Conservation (phyloP, 2,329 filamentous ascomycete species). For the Hypoxylon sp. region DNA sequence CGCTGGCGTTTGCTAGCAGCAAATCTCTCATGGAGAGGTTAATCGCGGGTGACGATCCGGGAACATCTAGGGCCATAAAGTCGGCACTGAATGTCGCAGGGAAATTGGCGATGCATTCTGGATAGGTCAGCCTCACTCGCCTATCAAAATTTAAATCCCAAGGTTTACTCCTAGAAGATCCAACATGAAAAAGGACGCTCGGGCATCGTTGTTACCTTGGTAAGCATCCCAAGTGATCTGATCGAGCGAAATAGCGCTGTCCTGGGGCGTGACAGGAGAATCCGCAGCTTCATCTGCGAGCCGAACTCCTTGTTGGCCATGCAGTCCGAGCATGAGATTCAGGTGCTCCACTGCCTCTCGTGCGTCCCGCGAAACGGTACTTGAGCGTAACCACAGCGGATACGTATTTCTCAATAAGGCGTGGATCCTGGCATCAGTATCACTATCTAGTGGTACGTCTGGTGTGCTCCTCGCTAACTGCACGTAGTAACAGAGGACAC, state of each 20-base stretch:
- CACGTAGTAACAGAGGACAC: slow-evolving; percentile 2
- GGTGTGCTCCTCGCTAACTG: neutral
- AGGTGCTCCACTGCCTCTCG: slow-evolving; percentile 4
- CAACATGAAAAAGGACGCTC: neutral
- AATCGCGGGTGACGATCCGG: neutral
- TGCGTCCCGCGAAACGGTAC: slow-evolving; percentile 2
- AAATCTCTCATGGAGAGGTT: neutral
- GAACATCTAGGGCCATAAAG: neutral
- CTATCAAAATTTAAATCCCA: neutral
- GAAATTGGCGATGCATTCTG: neutral
- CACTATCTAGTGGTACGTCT: neutral
- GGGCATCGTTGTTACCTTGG: neutral
- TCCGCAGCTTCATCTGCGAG: neutral
- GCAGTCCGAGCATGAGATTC: neutral
- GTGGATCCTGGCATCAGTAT: neutral
- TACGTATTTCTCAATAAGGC: slow-evolving; percentile 1
- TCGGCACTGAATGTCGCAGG: neutral
- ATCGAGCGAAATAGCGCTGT: neutral
- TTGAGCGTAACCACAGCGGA: slow-evolving; percentile 3
- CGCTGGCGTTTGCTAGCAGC: neutral
- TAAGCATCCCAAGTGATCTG: neutral
- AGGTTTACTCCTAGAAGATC: neutral
- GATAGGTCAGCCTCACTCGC: neutral
- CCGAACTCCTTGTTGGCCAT: neutral
- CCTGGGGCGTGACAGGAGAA: neutral